A percentile compares a stretch with the other conserved stretches of the same genome.
phyloP scores from a whole-genome alignment of 495 filamentous ascomycete genomes.

The Talaromyces ruber region DNA sequence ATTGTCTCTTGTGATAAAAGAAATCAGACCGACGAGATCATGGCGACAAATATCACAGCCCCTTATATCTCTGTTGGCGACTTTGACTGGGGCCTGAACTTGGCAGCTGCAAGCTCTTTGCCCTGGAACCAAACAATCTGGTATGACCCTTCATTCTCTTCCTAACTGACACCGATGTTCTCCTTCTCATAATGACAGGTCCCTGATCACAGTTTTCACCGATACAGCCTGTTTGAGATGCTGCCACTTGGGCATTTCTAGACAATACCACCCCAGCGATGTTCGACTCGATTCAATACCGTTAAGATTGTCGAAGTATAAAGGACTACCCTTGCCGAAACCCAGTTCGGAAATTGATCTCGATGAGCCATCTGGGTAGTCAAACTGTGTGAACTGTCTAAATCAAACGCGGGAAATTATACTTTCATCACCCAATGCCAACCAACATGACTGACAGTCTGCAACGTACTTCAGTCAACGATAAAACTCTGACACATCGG shows the following conservation, averaged over 20 bases:
- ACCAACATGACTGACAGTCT: neutral
- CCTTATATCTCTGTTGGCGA: slow-evolving; percentile 4
- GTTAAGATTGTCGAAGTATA: too few species aligned
- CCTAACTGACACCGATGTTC: neutral
- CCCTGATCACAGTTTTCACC: slow-evolving; percentile 7
- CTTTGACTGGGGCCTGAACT: slow-evolving; percentile 3
- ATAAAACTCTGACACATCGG: too few species aligned
- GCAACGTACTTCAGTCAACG: too few species aligned
- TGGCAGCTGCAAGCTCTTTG: neutral
- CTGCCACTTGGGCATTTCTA: too few species aligned
- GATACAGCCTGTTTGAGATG: too few species aligned
- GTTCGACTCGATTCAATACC: too few species aligned
- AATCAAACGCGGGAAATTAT: too few species aligned
- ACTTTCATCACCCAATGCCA: too few species aligned
- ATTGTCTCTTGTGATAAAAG: neutral
- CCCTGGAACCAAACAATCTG: slow-evolving; percentile 9
- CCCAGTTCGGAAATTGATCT: too few species aligned
- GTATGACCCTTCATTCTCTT: neutral
- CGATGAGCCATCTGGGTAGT: neutral
- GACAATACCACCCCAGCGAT: too few species aligned
- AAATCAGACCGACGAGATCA: neutral
- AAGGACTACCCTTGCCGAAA: too few species aligned
- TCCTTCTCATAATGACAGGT: slow-evolving; percentile 1
- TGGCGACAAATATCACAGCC: slow-evolving; percentile 7
- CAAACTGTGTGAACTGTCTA: neutral